Percentiles rank a stretch among this genome's conserved stretches.
Evolutionary conservation across 768 basidiomycete genomes (phyloP).

Genomic region (Termitomyces sp.): DNA sequence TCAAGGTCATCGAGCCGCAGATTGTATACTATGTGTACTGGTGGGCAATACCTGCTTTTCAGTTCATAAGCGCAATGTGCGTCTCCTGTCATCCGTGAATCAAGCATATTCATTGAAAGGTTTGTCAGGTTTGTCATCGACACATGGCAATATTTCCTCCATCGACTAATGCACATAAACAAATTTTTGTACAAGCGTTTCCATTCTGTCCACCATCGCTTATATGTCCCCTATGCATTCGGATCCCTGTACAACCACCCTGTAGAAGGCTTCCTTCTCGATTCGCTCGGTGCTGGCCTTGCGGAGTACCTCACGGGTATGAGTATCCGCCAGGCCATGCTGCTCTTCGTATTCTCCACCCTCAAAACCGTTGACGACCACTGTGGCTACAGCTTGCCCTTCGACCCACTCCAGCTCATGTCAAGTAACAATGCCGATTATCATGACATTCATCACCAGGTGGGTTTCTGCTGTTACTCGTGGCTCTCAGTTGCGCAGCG

Average conservation of each 20-base stretch:
- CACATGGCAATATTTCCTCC: slow-evolving; percentile 97
- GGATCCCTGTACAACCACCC: slow-evolving; percentile 98
- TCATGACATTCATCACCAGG: slow-evolving; percentile 98
- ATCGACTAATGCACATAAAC: slow-evolving; percentile 88
- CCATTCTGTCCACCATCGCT: slow-evolving; percentile 92
- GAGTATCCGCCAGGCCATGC: slow-evolving; percentile 75
- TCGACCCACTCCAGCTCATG: slow-evolving; percentile 86
- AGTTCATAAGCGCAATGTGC: slow-evolving; percentile 80
- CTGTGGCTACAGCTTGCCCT: slow-evolving; percentile 86
- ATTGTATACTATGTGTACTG: slow-evolving; percentile 75
- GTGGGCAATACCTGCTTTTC: slow-evolving; percentile 82
- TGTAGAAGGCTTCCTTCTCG: slow-evolving; percentile 88
- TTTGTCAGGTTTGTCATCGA: slow-evolving; percentile 80
- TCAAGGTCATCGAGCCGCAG: slow-evolving; percentile 34
- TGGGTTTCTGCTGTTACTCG: slow-evolving; percentile 24
- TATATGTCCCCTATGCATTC: slow-evolving; percentile 96
- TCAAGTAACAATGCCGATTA: slow-evolving; percentile 92
- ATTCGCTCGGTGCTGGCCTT: slow-evolving; percentile 74
- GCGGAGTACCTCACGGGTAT: slow-evolving; percentile 70
- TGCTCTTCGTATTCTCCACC: slow-evolving; percentile 82
- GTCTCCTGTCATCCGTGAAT: slow-evolving; percentile 29
- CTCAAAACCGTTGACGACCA: slow-evolving; percentile 96
- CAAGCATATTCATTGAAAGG: not conserved
- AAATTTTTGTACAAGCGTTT: slow-evolving; percentile 88
- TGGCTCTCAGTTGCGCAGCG: not conserved